Percentiles rank a stretch among this genome's conserved stretches.
Conservation (phyloP, 106 monocot species). For the Xerophyta viscosa region DNA sequence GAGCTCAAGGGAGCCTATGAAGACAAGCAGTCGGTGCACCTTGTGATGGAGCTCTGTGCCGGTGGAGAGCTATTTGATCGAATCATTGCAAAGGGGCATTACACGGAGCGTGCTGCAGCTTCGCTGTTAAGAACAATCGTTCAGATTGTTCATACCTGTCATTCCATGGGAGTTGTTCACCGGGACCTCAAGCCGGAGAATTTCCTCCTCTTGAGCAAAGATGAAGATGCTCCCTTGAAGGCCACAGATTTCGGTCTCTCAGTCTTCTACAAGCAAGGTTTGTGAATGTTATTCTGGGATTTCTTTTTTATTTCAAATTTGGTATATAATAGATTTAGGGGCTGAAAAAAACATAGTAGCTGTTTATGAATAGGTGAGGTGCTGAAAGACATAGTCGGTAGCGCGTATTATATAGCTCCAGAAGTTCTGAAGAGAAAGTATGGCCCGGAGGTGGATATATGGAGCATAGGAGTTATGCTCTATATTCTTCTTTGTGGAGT, state of each 20-base stretch:
- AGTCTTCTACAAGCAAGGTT: slow-evolving; percentile 68
- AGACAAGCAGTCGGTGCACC: slow-evolving; percentile 53
- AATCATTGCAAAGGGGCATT: slow-evolving; percentile 42
- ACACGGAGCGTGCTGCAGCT: slow-evolving; percentile 35
- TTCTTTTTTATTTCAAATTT: no score
- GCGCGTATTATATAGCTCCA: slow-evolving; percentile 65
- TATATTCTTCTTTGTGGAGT: slow-evolving; percentile 61
- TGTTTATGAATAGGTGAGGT: slow-evolving; percentile 29
- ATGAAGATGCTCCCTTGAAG: slow-evolving; percentile 45
- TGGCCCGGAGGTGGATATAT: slow-evolving; percentile 57
- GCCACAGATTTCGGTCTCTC: slow-evolving; percentile 64
- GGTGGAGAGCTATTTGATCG: slow-evolving; percentile 44
- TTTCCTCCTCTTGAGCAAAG: slow-evolving; percentile 49
- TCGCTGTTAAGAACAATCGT: slow-evolving; percentile 46
- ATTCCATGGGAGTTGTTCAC: slow-evolving; percentile 66
- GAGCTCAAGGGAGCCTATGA: slow-evolving; percentile 50
- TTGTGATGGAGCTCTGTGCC: slow-evolving; percentile 50
- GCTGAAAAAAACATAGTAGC: neutral
- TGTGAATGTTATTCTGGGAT: no score
- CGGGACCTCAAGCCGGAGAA: slow-evolving; percentile 69
- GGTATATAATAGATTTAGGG: neutral
- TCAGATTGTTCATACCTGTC: slow-evolving; percentile 51
- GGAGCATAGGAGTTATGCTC: slow-evolving; percentile 64
- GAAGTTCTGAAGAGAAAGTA: slow-evolving; percentile 64
- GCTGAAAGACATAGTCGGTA: slow-evolving; percentile 59